These are phyloP conservation scores for Zygnema cylindricum DNA, from an alignment of 139 green algal genomes.

Conservation along the genomic window DNA sequence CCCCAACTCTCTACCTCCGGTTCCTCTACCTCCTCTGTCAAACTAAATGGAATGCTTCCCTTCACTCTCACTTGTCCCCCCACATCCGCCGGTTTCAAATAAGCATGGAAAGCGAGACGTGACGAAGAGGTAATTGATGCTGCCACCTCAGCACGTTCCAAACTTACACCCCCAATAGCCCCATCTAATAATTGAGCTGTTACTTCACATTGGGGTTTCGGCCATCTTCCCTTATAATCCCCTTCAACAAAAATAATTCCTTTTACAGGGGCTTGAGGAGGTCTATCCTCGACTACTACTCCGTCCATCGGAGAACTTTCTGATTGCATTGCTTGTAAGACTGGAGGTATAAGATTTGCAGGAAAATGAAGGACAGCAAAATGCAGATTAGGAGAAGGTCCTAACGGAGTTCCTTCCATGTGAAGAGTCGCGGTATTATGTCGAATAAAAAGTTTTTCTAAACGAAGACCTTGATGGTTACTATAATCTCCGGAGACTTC, in stretches of 20 bases:
- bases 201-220: conserved; percentile 59
- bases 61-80: conserved; percentile 44
- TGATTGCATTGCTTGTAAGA: conserved; percentile 56
- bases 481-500: conserved; percentile 43
- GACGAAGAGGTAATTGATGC: conserved; percentile 18
- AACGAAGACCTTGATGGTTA: conserved; percentile 55
- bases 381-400: conserved; percentile 63
- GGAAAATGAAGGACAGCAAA: conserved; percentile 65
- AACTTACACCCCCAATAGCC: conserved; percentile 31
- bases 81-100: conserved; percentile 28
- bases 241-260: conserved; percentile 55
- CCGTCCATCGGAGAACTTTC: neutral
- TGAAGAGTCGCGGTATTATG: conserved; percentile 58
- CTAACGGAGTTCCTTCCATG: conserved; percentile 57
- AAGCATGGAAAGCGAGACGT: conserved; percentile 52
- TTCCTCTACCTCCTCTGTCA: conserved; percentile 18
- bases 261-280: neutral
- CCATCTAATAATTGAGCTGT: conserved; percentile 51
- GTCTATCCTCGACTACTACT: neutral
- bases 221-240: conserved; percentile 33
- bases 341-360: conserved; percentile 53
- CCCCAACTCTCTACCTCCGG: neutral
- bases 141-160: conserved; percentile 51
- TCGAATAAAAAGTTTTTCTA: conserved; percentile 53
- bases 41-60: conserved; percentile 48